Evolutionary conservation across 2,329 filamentous ascomycete genomes (phyloP), one percentile per base, ranked within the genome.

Genomic region (Blastomyces parvus): DNA sequence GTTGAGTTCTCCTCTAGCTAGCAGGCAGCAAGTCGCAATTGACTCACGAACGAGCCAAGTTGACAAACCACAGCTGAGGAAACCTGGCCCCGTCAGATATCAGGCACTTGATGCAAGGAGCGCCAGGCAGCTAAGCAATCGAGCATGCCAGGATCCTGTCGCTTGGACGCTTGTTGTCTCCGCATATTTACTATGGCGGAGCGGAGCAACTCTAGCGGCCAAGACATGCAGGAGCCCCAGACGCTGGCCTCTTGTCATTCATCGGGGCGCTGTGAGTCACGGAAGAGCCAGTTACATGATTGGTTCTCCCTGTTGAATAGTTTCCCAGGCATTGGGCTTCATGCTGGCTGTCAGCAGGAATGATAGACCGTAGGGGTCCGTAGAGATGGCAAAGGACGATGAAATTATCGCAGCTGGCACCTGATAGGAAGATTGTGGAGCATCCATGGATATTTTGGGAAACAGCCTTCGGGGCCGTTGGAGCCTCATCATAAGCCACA

Each of bases 11-110:
- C 7, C n/a, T 50, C 17, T 14, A 59, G 59, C 7, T 42, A 2
- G 30, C 33, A 61, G 59, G 59, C 59, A 52, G 59, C 59, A 61
- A 30, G n/a, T 6, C 19, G 7, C 59, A 44, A 42, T 48, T 53
- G 59, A 61, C 30, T 61, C 59, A 61, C 9, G 19, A 25, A 22
- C 27, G 11, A 25, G 22, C 11, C 48, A 42, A 48, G 27, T 48
- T 17, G 58, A 14, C 17, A 36, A n/a, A 17, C 42, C 14, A 14
- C 27, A n/a, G 19, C 30, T 36, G n/a, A 36, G 22, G 19, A 14
- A 19, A 33, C 40, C 22, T 27, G 22, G 57, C 40, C 9, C 25
- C 57, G 6, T 30, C 14, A 59, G 57, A 40, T 9, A 42, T n/a
- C 40, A 25, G 55, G 36, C 19, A 14, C n/a, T 8, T 38, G 33